These are phyloP conservation scores for Phytophthora agathidicida DNA, from an alignment of 352 stramenopile genomes.

Conservation along the genomic window DNA sequence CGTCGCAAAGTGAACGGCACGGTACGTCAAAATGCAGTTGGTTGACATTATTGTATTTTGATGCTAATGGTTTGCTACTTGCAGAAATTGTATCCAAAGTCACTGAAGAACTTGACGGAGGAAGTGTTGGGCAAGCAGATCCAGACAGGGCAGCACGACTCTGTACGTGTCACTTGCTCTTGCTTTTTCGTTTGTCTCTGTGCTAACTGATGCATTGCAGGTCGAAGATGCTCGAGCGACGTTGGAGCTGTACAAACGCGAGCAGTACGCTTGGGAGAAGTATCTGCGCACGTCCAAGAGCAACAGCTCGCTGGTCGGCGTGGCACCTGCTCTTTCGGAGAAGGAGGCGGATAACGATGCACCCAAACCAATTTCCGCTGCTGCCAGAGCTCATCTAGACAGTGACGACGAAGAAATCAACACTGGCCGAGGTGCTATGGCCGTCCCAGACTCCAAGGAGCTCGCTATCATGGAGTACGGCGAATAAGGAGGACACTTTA, in stretches of 20 bases:
- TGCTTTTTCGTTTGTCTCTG: background rate
- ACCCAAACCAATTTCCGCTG: slow-evolving; percentile 23
- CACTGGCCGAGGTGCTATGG: slow-evolving; percentile 24
- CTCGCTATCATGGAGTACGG: slow-evolving; percentile 80
- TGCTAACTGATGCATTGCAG: slow-evolving; percentile 21
- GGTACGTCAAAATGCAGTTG: slow-evolving; percentile 37
- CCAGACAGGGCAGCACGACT: slow-evolving; percentile 88
- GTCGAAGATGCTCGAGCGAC: slow-evolving; percentile 82
- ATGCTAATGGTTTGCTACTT: slow-evolving; percentile 2
- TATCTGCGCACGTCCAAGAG: slow-evolving; percentile 76
- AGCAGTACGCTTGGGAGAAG: slow-evolving; percentile 88
- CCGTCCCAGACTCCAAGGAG: slow-evolving; percentile 64
- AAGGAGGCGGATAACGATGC: slow-evolving; percentile 22
- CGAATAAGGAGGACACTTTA: slow-evolving; percentile 46
- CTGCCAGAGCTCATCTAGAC: slow-evolving; percentile 42
- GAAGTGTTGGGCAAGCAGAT: slow-evolving; percentile 74
- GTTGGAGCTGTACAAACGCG: slow-evolving; percentile 81
- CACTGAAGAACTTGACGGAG: slow-evolving; percentile 75
- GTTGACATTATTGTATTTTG: background rate
- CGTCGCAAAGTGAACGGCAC: slow-evolving; percentile 84
- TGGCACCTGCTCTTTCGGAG: slow-evolving; percentile 53
- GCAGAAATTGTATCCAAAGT: slow-evolving; percentile 88
- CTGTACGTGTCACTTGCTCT: slow-evolving; percentile 61
- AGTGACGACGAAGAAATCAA: slow-evolving; percentile 36
- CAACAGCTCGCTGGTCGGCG: slow-evolving; percentile 49